Percentiles rank a stretch among this genome's conserved stretches.
These are phyloP conservation scores for Cryptosporidium viatorum DNA, from an alignment of 169 alveolate genomes.

Conservation along the genomic window DNA sequence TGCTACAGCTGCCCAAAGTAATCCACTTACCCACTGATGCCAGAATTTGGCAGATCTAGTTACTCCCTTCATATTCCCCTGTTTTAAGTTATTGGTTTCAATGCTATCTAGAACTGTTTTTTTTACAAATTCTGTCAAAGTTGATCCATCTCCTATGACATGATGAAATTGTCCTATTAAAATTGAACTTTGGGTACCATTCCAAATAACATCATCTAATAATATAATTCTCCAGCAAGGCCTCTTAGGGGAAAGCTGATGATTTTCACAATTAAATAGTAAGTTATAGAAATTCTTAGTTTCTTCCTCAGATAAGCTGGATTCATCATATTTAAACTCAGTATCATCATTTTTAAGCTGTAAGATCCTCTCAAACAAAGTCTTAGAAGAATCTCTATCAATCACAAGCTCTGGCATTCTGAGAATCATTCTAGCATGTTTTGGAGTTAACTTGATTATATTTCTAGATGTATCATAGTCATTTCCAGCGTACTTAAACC, in stretches of 20 bases:
- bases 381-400: slow-evolving; percentile 19
- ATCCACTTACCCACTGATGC: slow-evolving; percentile 72
- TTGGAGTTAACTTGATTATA: slow-evolving; percentile 42
- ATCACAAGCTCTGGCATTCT: slow-evolving; percentile 34
- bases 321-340: not conserved
- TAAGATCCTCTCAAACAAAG: not conserved
- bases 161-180: slow-evolving; percentile 74
- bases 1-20: slow-evolving; percentile 68
- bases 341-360: not conserved
- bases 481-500: slow-evolving; percentile 30
- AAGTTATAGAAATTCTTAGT: slow-evolving; percentile 18
- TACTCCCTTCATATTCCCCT: slow-evolving; percentile 18
- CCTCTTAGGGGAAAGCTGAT: slow-evolving; percentile 24
- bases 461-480: slow-evolving; percentile 15
- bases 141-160: slow-evolving; percentile 72
- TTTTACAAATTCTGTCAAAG: slow-evolving; percentile 48
- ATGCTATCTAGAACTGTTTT: slow-evolving; percentile 25
- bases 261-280: slow-evolving; percentile 11
- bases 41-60: slow-evolving; percentile 65
- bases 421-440: slow-evolving; percentile 27
- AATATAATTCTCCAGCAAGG: slow-evolving; percentile 73
- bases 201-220: slow-evolving; percentile 59
- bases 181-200: slow-evolving; percentile 27
- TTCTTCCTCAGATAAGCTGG: slow-evolving; percentile 13
- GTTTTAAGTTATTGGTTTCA: not conserved